Evolutionary conservation across 148 eudicot species (phyloP), one percentile per base, ranked within the genome.

Genomic region (Talinum fruticosum): DNA sequence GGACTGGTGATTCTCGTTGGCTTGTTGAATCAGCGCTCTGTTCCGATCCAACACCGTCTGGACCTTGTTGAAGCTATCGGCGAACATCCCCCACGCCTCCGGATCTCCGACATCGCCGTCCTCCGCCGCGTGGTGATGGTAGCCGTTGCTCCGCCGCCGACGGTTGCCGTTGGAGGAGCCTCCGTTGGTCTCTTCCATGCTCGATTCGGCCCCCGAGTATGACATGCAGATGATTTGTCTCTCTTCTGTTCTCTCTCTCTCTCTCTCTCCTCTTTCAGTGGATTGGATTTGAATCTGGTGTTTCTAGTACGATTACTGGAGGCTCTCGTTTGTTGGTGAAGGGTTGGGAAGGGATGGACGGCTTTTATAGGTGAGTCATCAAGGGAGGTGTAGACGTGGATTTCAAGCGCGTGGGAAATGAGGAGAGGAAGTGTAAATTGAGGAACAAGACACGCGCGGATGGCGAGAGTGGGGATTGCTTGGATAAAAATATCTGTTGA

Each of bases 1-100:
- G 21, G 97, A 90, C 44, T 77, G 87, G 33, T 92, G 97, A 70
- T 92, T 92, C 84, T 92, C 87, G 77, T 92, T 88, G 21, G 90
- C 94, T 51, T 88, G 92, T 78, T 92, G 89, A 38, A 90, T 92
- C 86, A 92, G 21, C 57, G 23, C 79, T 13, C 91, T 74, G 75
- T 92, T 92, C 65, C 81, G 87, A 72, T 90, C 92, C 32, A 92
- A 64, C 70, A 88, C 92, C 69, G 87, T 71, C 75, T 92, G 90
- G 1, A 87, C 94, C 57, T 86, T 80, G 19, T 78, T 85, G 35
- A 90, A 89, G 64, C 84, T 82, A 32, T 83, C 84, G 47, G 80
- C 79, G 70, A 92, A 75, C 33, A 77, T 85, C 75, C 53, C 84
- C 94, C 94, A 92, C 10, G 80, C 85, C 84, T 85, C 92, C 13